A percentile compares a stretch with the other conserved stretches of the same genome.
Conservation (phyloP, 2,329 filamentous ascomycete genomes). For the Aspergillus awamori region DNA sequence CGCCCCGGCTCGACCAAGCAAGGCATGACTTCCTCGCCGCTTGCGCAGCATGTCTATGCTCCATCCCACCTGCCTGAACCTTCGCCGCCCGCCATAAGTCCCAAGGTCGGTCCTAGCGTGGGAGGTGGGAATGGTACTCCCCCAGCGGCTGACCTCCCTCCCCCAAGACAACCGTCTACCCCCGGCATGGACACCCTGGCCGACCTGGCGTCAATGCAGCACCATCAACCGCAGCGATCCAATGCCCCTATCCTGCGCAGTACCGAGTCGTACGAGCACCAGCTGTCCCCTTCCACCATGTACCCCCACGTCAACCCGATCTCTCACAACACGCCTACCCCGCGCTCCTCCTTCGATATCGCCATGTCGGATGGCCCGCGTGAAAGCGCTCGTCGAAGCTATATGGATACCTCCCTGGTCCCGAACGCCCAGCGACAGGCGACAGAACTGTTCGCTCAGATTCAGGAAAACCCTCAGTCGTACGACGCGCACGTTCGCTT, state of each 20-base stretch:
- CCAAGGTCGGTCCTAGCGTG: conserved; percentile 31
- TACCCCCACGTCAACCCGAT: conserved; percentile 43
- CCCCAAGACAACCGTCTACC: conserved; percentile 47
- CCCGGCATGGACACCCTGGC: conserved; percentile 54
- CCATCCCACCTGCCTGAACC: conserved; percentile 41
- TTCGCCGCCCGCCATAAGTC: conserved; percentile 41
- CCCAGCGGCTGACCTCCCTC: conserved; percentile 35
- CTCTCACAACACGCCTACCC: conserved; percentile 43
- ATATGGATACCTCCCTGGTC: conserved; percentile 45
- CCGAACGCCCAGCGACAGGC: conserved; percentile 45
- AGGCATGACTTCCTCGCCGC: conserved; percentile 45
- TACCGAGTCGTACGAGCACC: conserved; percentile 47
- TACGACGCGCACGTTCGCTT: conserved; percentile 52
- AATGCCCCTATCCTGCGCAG: conserved; percentile 43
- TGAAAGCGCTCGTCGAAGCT: conserved; percentile 44
- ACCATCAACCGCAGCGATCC: conserved; percentile 46
- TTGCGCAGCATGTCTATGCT: conserved; percentile 47
- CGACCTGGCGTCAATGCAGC: conserved; percentile 52
- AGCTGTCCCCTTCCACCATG: conserved; percentile 47
- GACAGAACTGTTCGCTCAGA: conserved; percentile 44
- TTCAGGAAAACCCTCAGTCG: conserved; percentile 50
- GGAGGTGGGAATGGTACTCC: conserved; percentile 39
- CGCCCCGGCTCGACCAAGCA: conserved; percentile 37
- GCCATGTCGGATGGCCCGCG: conserved; percentile 48
- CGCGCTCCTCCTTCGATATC: conserved; percentile 49